Evolutionary conservation across 1,139 yeast genomes (phyloP).

Genomic region (Hyphopichia buzzinii): DNA sequence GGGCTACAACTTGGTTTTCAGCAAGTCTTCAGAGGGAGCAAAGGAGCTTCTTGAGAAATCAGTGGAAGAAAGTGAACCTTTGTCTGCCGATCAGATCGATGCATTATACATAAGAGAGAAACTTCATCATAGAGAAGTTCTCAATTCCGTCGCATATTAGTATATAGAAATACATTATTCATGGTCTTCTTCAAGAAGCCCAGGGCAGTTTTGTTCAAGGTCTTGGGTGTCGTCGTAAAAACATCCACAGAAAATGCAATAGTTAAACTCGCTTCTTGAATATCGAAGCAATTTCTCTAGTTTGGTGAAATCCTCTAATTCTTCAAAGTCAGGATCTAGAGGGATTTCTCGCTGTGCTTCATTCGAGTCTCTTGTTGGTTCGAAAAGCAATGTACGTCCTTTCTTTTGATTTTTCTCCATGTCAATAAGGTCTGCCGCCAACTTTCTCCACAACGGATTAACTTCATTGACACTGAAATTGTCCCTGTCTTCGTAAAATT

Average conservation of each 20-base stretch:
- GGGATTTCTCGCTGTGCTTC: not conserved
- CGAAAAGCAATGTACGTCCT: constrained; percentile 2
- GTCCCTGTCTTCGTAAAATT: constrained; percentile 7
- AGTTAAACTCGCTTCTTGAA: constrained; percentile 19
- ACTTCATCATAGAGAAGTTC: constrained; percentile 12
- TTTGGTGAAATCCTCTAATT: constrained; percentile 4
- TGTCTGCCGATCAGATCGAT: constrained; percentile 15
- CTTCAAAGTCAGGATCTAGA: not conserved
- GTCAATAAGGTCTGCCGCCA: not conserved
- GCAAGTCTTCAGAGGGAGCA: constrained; percentile 14
- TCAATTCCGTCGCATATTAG: constrained; percentile 13
- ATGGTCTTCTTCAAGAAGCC: constrained; percentile 14
- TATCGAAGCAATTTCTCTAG: constrained; percentile 14
- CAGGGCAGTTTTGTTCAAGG: constrained; percentile 22
- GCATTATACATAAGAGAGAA: constrained; percentile 16
- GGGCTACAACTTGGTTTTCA: constrained; percentile 16
- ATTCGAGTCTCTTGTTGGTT: not conserved
- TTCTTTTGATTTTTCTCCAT: constrained; percentile 1
- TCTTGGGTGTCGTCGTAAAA: constrained; percentile 15
- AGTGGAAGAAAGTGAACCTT: constrained; percentile 21
- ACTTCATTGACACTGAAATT: constrained; percentile 11
- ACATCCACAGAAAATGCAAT: constrained; percentile 33
- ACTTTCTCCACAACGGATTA: constrained; percentile 22
- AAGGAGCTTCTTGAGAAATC: constrained; percentile 4
- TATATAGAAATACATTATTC: constrained; percentile 2